Evolutionary conservation across 2,329 filamentous ascomycete genomes (phyloP), one percentile per base, ranked within the genome.

Genomic region (Aspergillus sp.): DNA sequence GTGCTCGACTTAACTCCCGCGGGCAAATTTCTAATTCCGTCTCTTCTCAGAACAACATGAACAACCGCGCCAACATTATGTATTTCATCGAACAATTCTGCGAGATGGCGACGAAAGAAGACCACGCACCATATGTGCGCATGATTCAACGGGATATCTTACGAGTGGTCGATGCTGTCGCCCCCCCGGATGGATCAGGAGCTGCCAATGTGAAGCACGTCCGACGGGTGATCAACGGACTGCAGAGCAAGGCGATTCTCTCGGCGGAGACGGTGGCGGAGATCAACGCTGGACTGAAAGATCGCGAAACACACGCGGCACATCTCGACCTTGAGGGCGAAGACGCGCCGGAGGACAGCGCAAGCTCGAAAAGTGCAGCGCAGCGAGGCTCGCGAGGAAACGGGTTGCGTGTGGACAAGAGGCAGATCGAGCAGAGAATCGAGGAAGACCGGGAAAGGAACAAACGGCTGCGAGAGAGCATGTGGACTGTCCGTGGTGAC

Each of bases 11-110:
- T 41, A 9, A 3, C 3, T 21, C 16, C 10, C 21, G 3, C 31
- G 11, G 3, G 11, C 5, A 14, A 32, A 11, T 25, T 31, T 4
- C 3, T 53, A 14, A 42, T 17, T 4, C 25, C 43, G 16, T 11
- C 20, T 23, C 23, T 4, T 4, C 38, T 14, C 62, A 92, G 83
- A 96, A 90, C 61, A 93, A 89, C 61, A 96, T 99, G 88, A 99
- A 99, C 74, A 96, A 88, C 47, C 83, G 93, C 55, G 95, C 94
- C 54, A 99, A 99, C 70, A 97, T 99, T 71, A 96, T 99, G 88
- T 99, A 96, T 75, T 99, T 99, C 73, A 88, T 99, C 67, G 93
- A 97, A 67, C 88, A 93, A 62, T 89, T 99, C 61, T 89, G 95
- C 68, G 93, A 97, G 68, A 81, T 91, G 74, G 89, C 91, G 19